Conservation (phyloP, 2,329 filamentous ascomycete genomes). For the Apiospora rasikravindrae region DNA sequence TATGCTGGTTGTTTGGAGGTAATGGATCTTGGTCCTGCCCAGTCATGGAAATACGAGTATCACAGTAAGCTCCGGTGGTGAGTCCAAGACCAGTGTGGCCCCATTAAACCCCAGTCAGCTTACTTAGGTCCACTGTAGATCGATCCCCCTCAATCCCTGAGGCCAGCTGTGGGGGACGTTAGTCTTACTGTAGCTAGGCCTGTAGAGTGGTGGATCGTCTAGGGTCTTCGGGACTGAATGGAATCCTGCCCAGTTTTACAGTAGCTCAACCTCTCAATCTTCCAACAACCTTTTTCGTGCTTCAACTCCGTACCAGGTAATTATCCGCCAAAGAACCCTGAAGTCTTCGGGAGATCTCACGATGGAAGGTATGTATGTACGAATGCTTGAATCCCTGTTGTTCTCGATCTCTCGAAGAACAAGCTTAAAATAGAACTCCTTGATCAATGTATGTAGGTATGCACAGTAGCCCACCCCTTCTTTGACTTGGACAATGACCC, state of each 20-base stretch:
- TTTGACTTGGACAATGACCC: neutral
- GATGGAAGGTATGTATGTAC: neutral
- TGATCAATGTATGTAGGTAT: neutral
- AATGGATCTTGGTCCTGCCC: neutral
- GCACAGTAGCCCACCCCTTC: neutral
- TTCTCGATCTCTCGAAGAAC: slow-evolving; percentile 5
- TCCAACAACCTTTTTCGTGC: neutral
- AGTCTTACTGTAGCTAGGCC: neutral
- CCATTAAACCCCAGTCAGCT: slow-evolving; percentile 3
- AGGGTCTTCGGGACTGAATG: neutral
- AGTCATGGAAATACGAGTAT: too few species aligned
- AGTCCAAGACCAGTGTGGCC: neutral
- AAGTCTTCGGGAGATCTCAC: neutral
- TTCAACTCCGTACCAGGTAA: neutral
- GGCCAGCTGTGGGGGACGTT: neutral
- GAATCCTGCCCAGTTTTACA: neutral
- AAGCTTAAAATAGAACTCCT: slow-evolving; percentile 2
- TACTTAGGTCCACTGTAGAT: slow-evolving; percentile 1
- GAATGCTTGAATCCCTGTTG: neutral
- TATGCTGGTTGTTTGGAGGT: neutral
- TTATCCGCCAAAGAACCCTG: slow-evolving; percentile 9
- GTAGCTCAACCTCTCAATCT: neutral
- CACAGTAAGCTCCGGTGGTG: neutral
- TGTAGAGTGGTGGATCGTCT: neutral
- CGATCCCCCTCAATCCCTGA: neutral